Percentiles rank a stretch among this genome's conserved stretches.
phyloP scores from a whole-genome alignment of 2,329 filamentous ascomycete species.

The Diaporthe destruens region DNA sequence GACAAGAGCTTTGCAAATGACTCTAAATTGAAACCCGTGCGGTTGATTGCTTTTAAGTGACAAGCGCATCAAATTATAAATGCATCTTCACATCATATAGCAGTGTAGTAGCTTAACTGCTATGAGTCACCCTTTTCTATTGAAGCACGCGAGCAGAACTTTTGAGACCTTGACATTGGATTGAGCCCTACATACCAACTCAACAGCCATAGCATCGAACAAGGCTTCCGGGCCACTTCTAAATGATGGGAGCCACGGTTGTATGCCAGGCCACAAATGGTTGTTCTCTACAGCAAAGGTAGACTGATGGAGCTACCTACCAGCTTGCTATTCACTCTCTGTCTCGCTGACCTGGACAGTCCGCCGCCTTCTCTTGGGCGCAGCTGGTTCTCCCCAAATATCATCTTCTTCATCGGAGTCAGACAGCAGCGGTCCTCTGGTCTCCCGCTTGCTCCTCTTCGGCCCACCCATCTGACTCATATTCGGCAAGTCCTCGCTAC shows the following conservation, averaged over 20 bases:
- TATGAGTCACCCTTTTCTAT: too few relatives aligned
- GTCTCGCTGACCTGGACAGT: conserved; percentile 40
- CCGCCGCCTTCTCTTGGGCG: conserved; percentile 42
- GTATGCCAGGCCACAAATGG: neutral
- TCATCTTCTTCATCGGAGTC: conserved; percentile 37
- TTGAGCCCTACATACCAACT: neutral
- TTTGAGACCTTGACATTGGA: neutral
- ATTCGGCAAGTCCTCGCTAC: conserved; percentile 38
- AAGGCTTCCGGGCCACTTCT: neutral
- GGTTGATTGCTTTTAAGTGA: too few relatives aligned
- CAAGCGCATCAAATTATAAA: too few relatives aligned
- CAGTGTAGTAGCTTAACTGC: too few relatives aligned
- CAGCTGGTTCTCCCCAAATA: conserved; percentile 41
- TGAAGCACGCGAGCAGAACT: too few relatives aligned
- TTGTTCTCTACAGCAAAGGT: neutral
- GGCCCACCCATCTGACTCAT: conserved; percentile 39
- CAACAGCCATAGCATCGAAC: neutral
- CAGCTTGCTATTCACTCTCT: conserved; percentile 32
- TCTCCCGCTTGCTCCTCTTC: neutral
- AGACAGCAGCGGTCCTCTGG: neutral
- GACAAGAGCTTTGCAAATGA: neutral
- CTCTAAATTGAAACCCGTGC: neutral
- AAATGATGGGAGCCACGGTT: neutral
- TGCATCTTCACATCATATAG: too few relatives aligned
- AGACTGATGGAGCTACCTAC: neutral